These are phyloP conservation scores for Ganoderma lucidum DNA, from an alignment of 1,284 basidiomycete species.

Conservation along the genomic window DNA sequence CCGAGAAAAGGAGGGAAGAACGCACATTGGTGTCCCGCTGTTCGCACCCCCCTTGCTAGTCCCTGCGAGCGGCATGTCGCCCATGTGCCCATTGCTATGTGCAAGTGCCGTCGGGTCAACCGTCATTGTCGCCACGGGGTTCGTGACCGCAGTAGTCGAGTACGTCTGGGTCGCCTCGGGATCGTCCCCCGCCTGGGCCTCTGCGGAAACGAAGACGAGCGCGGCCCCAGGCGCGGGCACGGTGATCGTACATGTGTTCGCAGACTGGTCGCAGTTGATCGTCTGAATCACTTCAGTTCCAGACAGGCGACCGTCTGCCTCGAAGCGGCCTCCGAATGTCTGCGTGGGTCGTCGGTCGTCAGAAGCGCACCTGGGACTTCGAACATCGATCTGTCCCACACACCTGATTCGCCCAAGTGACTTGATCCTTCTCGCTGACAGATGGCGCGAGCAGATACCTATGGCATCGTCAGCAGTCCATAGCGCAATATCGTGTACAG, in stretches of 20 bases:
- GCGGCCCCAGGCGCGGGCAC: constrained; percentile 63
- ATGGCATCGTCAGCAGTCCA: constrained; percentile 1
- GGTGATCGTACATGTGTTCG: constrained; percentile 53
- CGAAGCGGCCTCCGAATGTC: constrained; percentile 71
- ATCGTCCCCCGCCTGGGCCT: constrained; percentile 44
- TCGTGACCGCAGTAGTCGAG: constrained; percentile 45
- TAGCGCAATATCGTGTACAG: background rate
- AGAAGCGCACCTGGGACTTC: background rate
- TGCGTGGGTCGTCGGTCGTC: constrained; percentile 41
- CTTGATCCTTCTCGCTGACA: constrained; percentile 70
- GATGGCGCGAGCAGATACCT: constrained; percentile 61
- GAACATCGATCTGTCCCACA: background rate
- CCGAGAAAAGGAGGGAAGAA: background rate
- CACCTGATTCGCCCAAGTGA: constrained; percentile 70
- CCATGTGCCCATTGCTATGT: constrained; percentile 41
- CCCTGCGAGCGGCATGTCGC: constrained; percentile 39
- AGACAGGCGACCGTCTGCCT: constrained; percentile 58
- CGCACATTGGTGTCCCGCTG: constrained; percentile 13
- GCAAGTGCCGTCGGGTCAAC: constrained; percentile 43
- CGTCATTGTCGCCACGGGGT: constrained; percentile 37
- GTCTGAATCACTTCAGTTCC: constrained; percentile 49
- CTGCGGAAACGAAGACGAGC: constrained; percentile 58
- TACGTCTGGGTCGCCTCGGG: constrained; percentile 47
- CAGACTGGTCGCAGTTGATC: constrained; percentile 49
- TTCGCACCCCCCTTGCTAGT: constrained; percentile 44